Base-by-base conservation (phyloP, 306 rosid species). In the Clitoria ternatea region DNA sequence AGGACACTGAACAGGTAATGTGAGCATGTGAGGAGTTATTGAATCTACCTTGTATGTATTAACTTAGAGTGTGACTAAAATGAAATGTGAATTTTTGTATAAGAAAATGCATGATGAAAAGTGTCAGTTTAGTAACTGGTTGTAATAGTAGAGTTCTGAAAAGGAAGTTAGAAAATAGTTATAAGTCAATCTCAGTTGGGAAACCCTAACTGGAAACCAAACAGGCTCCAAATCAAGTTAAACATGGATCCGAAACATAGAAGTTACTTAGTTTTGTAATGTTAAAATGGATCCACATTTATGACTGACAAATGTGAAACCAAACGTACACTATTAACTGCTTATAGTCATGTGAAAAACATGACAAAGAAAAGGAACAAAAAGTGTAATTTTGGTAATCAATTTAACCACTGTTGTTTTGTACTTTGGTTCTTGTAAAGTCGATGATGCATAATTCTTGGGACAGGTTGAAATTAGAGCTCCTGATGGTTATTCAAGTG, bases 1-100 rank as follows among this genome's bases (percentile, higher is more conserved):
- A 86, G 80, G 97, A 88, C 72, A 91, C 89, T 22, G 55, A 85
- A 60, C 90, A 88, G 84, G 97, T 85, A 10, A 27, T 17, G 11
- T 6, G 11, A 45, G 22, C 11, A 45, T 15, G 22, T 45, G 23
- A 18, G 18, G 26, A 47, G 26, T 26, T 18, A 17, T 20, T 19
- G 27, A 49, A 11, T 50, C 57, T 9, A 22, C 30, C 14, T 50
- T 50, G 57, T 19, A 8, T 48, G 4, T 32, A n/a, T 32, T 3
- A 3, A 5, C 6, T 19, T 48, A 1, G 2, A 39, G 15, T 11
- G 45, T 39, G 45, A 0, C 45, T 11, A 39, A 12, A 39, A 2
- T 11, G 11, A 11, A 36, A 40, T 8, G 45, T 40, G 6, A 40
- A 2, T 32, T 32, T 2, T 32, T 2, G 30, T 2, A 27, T 27